These are phyloP conservation scores for Neurospora pannonica DNA, from an alignment of 495 filamentous ascomycete genomes.

Conservation along the genomic window DNA sequence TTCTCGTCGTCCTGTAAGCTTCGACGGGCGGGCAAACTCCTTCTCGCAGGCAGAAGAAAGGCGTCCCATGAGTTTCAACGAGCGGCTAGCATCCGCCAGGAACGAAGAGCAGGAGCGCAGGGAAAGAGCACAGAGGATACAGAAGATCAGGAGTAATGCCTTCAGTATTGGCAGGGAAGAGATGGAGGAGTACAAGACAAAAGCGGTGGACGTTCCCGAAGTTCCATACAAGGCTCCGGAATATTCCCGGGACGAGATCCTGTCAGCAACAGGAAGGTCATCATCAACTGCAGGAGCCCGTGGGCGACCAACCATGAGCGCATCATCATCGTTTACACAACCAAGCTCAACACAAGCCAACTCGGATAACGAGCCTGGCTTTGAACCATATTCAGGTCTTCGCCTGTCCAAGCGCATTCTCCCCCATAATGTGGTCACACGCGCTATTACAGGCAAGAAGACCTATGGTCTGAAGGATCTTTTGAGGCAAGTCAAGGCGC, in stretches of 20 bases:
- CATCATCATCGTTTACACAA: background rate
- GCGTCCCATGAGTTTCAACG: conserved; percentile 68
- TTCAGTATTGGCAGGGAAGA: conserved; percentile 62
- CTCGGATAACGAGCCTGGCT: conserved; percentile 32
- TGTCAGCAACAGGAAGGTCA: conserved; percentile 23
- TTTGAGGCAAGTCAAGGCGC: conserved; percentile 68
- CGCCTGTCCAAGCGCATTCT: conserved; percentile 83
- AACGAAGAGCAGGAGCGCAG: conserved; percentile 46
- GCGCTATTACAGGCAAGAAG: conserved; percentile 66
- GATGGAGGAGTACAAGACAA: conserved; percentile 54
- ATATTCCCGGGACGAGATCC: conserved; percentile 56
- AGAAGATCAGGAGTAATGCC: conserved; percentile 53
- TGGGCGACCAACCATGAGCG: background rate
- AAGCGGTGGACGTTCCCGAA: conserved; percentile 45
- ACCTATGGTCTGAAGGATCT: conserved; percentile 73
- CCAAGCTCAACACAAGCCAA: background rate
- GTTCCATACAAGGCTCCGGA: conserved; percentile 37
- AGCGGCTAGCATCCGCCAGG: conserved; percentile 65
- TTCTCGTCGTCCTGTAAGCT: conserved; percentile 51
- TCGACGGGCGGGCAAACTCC: conserved; percentile 55
- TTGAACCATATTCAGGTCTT: conserved; percentile 77
- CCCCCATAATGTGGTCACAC: conserved; percentile 65
- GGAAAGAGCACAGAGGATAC: conserved; percentile 44
- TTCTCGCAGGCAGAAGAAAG: conserved; percentile 16
- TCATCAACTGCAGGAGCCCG: background rate